Evolutionary conservation across 257 asterid genomes (phyloP).

Genomic region (Datura wrightii): DNA sequence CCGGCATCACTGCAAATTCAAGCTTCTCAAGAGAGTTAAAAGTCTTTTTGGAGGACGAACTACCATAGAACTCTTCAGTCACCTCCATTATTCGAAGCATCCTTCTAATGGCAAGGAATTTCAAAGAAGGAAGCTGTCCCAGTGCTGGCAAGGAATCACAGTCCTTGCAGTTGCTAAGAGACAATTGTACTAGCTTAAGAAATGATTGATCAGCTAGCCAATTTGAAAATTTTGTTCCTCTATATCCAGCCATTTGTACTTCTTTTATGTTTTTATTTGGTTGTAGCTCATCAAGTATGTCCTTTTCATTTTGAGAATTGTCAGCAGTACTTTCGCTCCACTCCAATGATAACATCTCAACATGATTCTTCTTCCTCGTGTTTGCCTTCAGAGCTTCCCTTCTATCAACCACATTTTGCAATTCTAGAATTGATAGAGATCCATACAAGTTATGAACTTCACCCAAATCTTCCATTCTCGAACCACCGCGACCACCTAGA

Average conservation of each 20-base stretch:
- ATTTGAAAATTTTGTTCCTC: conserved; percentile 4
- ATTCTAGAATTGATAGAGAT: background rate
- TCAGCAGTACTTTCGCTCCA: background rate
- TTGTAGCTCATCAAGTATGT: conserved; percentile 11
- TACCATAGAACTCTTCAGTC: conserved; percentile 13
- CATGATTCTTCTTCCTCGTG: background rate
- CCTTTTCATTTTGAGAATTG: background rate
- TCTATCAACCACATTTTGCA: conserved; percentile 18
- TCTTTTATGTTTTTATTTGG: background rate
- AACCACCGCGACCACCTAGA: background rate
- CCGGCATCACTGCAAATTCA: background rate
- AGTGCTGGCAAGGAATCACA: conserved; percentile 29
- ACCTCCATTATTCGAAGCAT: background rate
- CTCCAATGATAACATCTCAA: background rate
- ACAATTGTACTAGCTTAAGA: background rate
- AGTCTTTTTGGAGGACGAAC: background rate
- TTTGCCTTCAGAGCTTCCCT: background rate
- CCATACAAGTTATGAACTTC: background rate
- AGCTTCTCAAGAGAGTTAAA: conserved; percentile 14
- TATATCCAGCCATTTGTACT: background rate
- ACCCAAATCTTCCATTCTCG: background rate
- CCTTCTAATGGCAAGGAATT: background rate
- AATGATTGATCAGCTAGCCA: conserved; percentile 20
- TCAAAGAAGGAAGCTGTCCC: conserved; percentile 25
- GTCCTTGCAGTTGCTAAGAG: background rate